Conservation (phyloP, 495 filamentous ascomycete genomes). For the Echria macrotheca region DNA sequence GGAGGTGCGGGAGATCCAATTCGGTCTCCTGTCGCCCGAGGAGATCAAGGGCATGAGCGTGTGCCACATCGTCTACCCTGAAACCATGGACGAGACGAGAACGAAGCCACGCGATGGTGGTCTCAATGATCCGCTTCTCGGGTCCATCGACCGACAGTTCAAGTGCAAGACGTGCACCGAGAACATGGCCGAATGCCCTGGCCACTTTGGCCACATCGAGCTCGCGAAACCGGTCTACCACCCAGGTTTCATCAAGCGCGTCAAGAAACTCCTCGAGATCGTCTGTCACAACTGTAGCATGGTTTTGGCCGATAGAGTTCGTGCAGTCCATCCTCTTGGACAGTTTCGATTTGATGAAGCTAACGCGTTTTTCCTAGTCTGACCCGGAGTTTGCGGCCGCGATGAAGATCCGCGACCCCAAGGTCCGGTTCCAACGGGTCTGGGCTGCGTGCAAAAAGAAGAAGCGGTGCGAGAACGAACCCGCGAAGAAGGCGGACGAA, state of each 20-base stretch:
- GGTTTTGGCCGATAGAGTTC: conserved; percentile 90
- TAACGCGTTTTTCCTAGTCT: conserved; percentile 63
- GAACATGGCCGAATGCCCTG: conserved; percentile 88
- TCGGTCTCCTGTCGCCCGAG: conserved; percentile 91
- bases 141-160: conserved; percentile 88
- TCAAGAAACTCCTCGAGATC: conserved; percentile 95
- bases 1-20: conserved; percentile 96
- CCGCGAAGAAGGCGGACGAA: conserved; percentile 53
- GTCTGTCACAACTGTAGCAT: conserved; percentile 98
- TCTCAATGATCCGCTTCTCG: conserved; percentile 88
- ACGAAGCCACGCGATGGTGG: conserved; percentile 81
- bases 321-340: conserved; percentile 48
- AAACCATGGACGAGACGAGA: conserved; percentile 96
- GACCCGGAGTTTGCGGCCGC: conserved; percentile 79
- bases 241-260: conserved; percentile 91
- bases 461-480: conserved; percentile 71
- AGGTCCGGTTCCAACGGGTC: conserved; percentile 83
- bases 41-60: conserved; percentile 99
- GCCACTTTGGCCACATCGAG: conserved; percentile 97
- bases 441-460: conserved; percentile 86
- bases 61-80: conserved; percentile 83
- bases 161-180: conserved; percentile 94
- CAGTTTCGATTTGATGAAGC: conserved; percentile 51
- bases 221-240: conserved; percentile 92
- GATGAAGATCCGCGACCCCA: conserved; percentile 78